Conservation (phyloP, 192 early-diverging fungal genomes). For the Lunasporangiospora selenospora region DNA sequence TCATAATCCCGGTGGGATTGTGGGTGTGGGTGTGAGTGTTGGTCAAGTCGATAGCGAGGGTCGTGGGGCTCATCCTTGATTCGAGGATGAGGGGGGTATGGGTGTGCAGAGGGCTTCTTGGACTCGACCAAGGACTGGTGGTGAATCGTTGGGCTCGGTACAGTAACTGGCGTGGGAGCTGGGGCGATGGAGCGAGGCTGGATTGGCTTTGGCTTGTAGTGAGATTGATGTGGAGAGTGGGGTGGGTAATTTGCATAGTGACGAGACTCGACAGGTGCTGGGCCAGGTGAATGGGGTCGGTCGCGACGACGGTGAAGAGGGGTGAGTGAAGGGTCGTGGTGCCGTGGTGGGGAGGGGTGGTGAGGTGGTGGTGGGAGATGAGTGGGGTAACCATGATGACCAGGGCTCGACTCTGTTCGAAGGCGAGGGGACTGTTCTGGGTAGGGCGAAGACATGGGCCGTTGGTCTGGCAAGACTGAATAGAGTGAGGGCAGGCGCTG, state of each 20-base stretch:
- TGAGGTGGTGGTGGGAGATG: constrained; percentile 10
- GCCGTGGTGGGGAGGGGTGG: constrained; percentile 2
- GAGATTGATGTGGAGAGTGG: too few species aligned
- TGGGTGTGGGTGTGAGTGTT: not conserved
- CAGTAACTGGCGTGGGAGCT: constrained; percentile 9
- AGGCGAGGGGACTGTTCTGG: constrained; percentile 8
- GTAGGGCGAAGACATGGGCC: constrained; percentile 3
- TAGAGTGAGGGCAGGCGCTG: constrained; percentile 34
- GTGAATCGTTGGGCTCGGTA: constrained; percentile 7
- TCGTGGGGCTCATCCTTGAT: constrained; percentile 45
- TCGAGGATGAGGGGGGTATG: too few species aligned
- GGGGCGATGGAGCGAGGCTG: constrained; percentile 46
- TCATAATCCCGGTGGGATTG: not conserved
- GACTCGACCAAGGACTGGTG: constrained; percentile 9
- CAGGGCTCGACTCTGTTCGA: constrained; percentile 12
- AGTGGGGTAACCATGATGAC: constrained; percentile 20
- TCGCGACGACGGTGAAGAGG: too few species aligned
- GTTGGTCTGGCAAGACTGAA: constrained; percentile 30
- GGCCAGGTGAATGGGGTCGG: constrained; percentile 13
- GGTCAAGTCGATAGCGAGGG: constrained; percentile 5
- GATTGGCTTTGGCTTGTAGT: constrained; percentile 25
- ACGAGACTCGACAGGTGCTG: constrained; percentile 12
- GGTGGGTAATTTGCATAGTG: too few species aligned
- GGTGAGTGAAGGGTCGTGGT: too few species aligned
- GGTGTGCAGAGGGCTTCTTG: constrained; percentile 12